A percentile compares a stretch with the other conserved stretches of the same genome.
These are phyloP conservation scores for Cryptococcus sp. DNA, from an alignment of 1,284 basidiomycete species.

Conservation along the genomic window DNA sequence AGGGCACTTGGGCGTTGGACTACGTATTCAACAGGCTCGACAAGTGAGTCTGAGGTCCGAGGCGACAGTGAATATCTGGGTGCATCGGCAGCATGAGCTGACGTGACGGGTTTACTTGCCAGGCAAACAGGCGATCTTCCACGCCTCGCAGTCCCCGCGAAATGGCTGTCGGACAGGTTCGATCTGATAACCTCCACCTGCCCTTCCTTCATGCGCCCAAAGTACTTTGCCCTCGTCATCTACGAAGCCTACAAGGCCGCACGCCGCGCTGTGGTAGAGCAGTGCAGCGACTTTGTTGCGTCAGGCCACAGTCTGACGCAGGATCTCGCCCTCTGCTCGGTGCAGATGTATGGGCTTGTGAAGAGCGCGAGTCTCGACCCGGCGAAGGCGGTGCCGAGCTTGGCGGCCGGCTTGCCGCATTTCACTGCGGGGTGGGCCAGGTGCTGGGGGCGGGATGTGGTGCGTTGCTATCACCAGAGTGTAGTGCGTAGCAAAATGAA, in stretches of 20 bases:
- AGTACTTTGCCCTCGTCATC: slow-evolving; percentile 86
- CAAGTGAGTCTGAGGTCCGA: slow-evolving; percentile 57
- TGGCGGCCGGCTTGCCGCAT: slow-evolving; percentile 93
- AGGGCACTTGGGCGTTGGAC: slow-evolving; percentile 85
- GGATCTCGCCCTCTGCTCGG: slow-evolving; percentile 74
- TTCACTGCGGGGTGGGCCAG: slow-evolving; percentile 87
- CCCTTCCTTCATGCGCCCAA: slow-evolving; percentile 83
- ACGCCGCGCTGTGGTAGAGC: slow-evolving; percentile 72
- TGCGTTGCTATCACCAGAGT: slow-evolving; percentile 16
- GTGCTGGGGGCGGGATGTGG: slow-evolving; percentile 93
- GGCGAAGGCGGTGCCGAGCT: slow-evolving; percentile 63
- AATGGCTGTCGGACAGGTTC: slow-evolving; percentile 81
- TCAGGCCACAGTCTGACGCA: slow-evolving; percentile 85
- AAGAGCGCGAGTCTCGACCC: slow-evolving; percentile 77
- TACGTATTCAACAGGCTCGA: slow-evolving; percentile 70
- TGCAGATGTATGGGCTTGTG: slow-evolving; percentile 90
- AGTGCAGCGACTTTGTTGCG: slow-evolving; percentile 77
- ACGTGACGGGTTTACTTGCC: background rate
- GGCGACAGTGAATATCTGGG: background rate
- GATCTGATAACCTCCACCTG: slow-evolving; percentile 68
- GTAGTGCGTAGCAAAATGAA: background rate
- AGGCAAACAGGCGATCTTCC: slow-evolving; percentile 70
- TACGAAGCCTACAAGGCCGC: slow-evolving; percentile 87
- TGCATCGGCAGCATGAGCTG: background rate
- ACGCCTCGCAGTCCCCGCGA: slow-evolving; percentile 63